Evolutionary conservation across 495 filamentous ascomycete genomes (phyloP).

Genomic region (Lichina pygmaea): DNA sequence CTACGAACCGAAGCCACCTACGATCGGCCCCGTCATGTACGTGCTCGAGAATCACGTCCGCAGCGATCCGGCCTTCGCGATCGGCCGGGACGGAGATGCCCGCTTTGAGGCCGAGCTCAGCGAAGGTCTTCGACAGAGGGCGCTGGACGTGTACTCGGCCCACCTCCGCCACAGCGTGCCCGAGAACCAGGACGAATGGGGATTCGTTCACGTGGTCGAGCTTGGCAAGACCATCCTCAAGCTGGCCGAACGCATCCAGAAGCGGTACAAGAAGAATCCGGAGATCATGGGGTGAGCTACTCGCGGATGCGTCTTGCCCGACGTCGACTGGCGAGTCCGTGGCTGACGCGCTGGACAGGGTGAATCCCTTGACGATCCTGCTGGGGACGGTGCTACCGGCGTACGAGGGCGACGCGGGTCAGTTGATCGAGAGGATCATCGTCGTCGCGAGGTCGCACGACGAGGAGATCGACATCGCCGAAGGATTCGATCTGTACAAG

Average conservation of each 20-base stretch:
- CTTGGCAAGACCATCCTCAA: constrained; percentile 65
- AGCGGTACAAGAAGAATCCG: constrained; percentile 69
- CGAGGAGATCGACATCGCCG: constrained; percentile 60
- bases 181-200: constrained; percentile 47
- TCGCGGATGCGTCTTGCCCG: background rate
- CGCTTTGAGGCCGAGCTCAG: constrained; percentile 41
- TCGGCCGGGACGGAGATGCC: constrained; percentile 35
- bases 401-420: constrained; percentile 66
- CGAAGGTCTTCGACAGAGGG: constrained; percentile 44
- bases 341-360: constrained; percentile 10
- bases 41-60: constrained; percentile 66
- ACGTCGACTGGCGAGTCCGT: background rate
- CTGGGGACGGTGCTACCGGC: constrained; percentile 65
- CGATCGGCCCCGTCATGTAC: constrained; percentile 52
- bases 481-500: constrained; percentile 82
- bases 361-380: constrained; percentile 56
- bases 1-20: constrained; percentile 64
- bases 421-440: constrained; percentile 57
- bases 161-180: constrained; percentile 50
- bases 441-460: constrained; percentile 34
- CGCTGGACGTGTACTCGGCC: constrained; percentile 42
- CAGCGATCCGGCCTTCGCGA: constrained; percentile 46
- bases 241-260: constrained; percentile 63
- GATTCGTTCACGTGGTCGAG: constrained; percentile 64
- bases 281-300: constrained; percentile 52